phyloP scores from a whole-genome alignment of 768 basidiomycete species.

The Gautieria morchelliformis region DNA sequence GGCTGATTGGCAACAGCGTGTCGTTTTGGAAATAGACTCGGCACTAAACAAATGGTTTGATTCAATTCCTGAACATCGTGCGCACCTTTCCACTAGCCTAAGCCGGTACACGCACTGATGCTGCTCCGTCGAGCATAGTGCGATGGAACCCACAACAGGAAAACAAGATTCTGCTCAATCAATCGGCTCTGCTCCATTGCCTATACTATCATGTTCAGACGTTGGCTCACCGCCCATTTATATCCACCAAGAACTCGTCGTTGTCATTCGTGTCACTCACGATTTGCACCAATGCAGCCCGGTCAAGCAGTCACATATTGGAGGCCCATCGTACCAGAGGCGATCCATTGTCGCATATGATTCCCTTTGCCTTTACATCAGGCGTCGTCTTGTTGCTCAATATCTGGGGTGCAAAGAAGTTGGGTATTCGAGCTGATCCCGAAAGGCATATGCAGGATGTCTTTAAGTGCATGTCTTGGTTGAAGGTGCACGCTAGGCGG shows the following conservation, averaged over 20 bases:
- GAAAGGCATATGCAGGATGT: conserved; percentile 49
- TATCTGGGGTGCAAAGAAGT: conserved; percentile 51
- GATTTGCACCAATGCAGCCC: conserved; percentile 73
- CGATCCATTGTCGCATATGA: conserved; percentile 24
- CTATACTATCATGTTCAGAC: too few species aligned
- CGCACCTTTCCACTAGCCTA: conserved; percentile 10
- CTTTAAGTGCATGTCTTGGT: conserved; percentile 42
- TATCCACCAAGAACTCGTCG: conserved; percentile 27
- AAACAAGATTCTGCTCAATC: conserved; percentile 19
- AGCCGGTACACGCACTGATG: too few species aligned
- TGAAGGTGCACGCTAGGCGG: conserved; percentile 22
- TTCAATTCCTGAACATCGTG: conserved; percentile 49
- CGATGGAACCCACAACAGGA: conserved; percentile 5
- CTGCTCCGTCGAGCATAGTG: not conserved
- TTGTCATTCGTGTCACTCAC: conserved; percentile 59
- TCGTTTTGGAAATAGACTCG: conserved; percentile 63
- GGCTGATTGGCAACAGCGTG: conserved; percentile 49
- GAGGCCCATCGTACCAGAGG: conserved; percentile 39
- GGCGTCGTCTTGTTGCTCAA: conserved; percentile 53
- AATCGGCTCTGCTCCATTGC: too few species aligned
- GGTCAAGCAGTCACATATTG: conserved; percentile 62
- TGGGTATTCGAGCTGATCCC: conserved; percentile 35
- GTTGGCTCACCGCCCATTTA: too few species aligned
- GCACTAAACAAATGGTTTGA: conserved; percentile 66
- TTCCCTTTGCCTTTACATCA: conserved; percentile 34